Evolutionary conservation across 2,329 filamentous ascomycete species (phyloP), one percentile per base, ranked within the genome.

Genomic region (Pseudocercospora fijiensis): DNA sequence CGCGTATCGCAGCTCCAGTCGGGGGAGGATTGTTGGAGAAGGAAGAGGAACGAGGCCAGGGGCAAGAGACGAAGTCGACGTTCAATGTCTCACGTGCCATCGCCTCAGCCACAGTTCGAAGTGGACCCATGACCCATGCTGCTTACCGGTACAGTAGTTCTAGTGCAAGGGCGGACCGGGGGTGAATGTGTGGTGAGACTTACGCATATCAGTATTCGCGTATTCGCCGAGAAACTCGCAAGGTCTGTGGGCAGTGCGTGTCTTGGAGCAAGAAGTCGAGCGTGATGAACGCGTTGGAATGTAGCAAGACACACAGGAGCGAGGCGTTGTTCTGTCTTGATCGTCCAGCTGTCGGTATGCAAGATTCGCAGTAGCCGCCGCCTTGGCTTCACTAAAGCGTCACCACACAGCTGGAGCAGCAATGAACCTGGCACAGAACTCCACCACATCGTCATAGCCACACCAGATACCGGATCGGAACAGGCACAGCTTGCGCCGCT

Each of bases 1-100:
- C 62, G 62, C 52, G 52, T 56, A 11, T 41, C 57, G 45, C 41
- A 56, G 62, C 62, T 60, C 60, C 62, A 61, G 59, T 61, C 58
- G 41, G 43, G 56, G 62, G 57, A 61, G 62, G 55, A 58, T 59
- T 61, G 58, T 58, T 64, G 53, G 43, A 18, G 55, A 45, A 49
- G 45, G 58, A 37, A 55, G 52, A 53, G 13, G 33, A 30, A 30
- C 7, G 20, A 41, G 28, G 43, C 18, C 33, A 24, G 47, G 26
- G 33, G 56, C 57, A 43, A n/a, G n/a, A 9, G 57, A 13, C 27
- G 37, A 24, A 22, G 58, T 57, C 8, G 43, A 24, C 24, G 7
- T 24, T 52, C 24, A 26, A 30, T 56, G 52, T 20, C 27, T 56
- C 52, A 56, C 52, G 52, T 56, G 52, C 27, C 28, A 30, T 3